Conservation (phyloP, 139 green algal genomes). For the Chlorella sp. region DNA sequence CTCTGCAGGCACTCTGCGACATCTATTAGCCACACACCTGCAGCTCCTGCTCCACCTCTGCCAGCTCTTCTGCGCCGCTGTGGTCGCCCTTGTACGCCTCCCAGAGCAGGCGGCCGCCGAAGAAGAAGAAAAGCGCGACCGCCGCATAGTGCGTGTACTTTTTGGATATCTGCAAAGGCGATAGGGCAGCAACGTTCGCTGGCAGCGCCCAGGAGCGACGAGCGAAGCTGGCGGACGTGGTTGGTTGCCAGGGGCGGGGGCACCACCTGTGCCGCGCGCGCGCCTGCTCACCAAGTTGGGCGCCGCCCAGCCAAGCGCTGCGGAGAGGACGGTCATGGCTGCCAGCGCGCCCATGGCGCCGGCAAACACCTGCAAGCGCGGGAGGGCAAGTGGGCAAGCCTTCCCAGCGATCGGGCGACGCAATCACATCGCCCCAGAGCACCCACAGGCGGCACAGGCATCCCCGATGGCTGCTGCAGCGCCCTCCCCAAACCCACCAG, state of each 20-base stretch:
- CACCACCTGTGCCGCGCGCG: background rate
- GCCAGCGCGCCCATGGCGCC: constrained; percentile 81
- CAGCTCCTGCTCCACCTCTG: constrained; percentile 43
- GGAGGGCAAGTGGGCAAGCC: too few species aligned
- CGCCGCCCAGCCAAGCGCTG: constrained; percentile 83
- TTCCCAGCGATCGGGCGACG: too few species aligned
- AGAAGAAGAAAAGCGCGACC: constrained; percentile 89
- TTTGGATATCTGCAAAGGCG: constrained; percentile 72
- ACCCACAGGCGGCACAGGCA: too few species aligned
- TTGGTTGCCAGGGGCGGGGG: background rate
- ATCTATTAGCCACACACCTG: constrained; percentile 12
- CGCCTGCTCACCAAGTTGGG: constrained; percentile 73
- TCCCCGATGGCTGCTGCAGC: too few species aligned
- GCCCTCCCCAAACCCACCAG: too few species aligned
- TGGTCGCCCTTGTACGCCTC: constrained; percentile 49
- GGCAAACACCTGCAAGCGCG: constrained; percentile 82
- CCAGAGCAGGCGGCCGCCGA: constrained; percentile 83
- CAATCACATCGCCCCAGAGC: too few species aligned
- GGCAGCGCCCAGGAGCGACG: too few species aligned
- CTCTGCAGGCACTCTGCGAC: too few species aligned
- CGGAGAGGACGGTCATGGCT: constrained; percentile 92
- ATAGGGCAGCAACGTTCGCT: too few species aligned
- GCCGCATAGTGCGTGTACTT: constrained; percentile 87
- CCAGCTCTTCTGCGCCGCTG: constrained; percentile 66
- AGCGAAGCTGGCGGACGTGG: background rate